These are phyloP conservation scores for Chlamydomonas applanata DNA, from an alignment of 139 green algal species.

Conservation along the genomic window DNA sequence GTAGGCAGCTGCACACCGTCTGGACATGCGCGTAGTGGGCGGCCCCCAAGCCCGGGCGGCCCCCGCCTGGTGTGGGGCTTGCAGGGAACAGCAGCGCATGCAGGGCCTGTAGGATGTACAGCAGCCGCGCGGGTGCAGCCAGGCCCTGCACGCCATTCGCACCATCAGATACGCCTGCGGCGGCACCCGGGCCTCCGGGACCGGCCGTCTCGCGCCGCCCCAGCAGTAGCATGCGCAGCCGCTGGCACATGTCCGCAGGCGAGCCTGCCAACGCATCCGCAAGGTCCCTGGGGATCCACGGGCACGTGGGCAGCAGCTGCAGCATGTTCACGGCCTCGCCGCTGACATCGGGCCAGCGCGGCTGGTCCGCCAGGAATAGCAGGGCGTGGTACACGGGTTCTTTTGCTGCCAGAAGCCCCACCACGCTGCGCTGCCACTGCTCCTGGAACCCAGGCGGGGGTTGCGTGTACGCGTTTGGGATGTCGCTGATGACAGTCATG, in stretches of 20 bases:
- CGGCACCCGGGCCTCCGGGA: no score
- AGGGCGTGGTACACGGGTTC: constrained; percentile 48
- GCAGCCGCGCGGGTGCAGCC: constrained; percentile 29
- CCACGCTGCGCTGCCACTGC: constrained; percentile 14
- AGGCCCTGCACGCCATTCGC: constrained; percentile 5
- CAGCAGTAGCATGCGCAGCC: constrained; percentile 13
- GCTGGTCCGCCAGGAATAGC: constrained; percentile 55
- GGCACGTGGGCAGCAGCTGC: constrained; percentile 58
- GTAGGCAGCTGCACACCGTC: constrained; percentile 21
- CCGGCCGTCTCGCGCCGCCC: neutral
- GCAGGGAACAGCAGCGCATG: constrained; percentile 50
- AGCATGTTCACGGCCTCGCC: constrained; percentile 43
- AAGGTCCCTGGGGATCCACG: constrained; percentile 26
- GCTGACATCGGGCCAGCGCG: neutral
- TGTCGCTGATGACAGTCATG: neutral
- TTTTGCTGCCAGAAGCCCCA: constrained; percentile 2
- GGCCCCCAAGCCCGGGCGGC: no score
- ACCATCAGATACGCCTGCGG: no score
- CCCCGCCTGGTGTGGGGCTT: no score
- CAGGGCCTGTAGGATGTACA: constrained; percentile 61
- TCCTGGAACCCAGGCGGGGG: constrained; percentile 19
- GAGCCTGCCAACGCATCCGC: constrained; percentile 20
- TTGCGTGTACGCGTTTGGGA: constrained; percentile 40
- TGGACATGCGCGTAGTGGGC: no score
- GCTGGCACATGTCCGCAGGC: constrained; percentile 6